phyloP scores from a whole-genome alignment of 2,329 filamentous ascomycete genomes.

The Pyrenophora tritici-repentis region DNA sequence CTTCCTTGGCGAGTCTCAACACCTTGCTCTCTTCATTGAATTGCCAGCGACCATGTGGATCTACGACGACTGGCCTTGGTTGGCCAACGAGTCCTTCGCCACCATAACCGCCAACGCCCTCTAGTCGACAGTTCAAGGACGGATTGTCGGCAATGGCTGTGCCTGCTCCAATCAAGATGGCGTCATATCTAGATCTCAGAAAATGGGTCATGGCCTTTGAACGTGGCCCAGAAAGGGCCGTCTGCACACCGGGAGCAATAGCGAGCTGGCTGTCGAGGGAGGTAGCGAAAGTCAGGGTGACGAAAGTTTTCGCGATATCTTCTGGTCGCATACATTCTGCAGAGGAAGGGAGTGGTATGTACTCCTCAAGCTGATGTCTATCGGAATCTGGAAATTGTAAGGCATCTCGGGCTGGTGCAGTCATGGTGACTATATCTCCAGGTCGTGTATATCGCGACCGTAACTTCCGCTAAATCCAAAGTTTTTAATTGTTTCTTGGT shows the following conservation, averaged over 20 bases:
- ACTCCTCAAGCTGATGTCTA: slow-evolving; percentile 56
- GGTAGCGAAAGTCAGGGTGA: slow-evolving; percentile 85
- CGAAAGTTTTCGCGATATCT: slow-evolving; percentile 18
- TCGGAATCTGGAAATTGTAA: slow-evolving; percentile 51
- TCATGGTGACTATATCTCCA: neutral
- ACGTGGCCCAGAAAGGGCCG: slow-evolving; percentile 77
- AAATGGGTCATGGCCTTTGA: slow-evolving; percentile 95
- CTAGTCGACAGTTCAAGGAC: slow-evolving; percentile 78
- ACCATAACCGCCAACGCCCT: slow-evolving; percentile 62
- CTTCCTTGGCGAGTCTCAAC: slow-evolving; percentile 65
- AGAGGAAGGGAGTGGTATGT: slow-evolving; percentile 49
- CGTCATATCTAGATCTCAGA: slow-evolving; percentile 79
- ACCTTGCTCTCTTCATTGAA: slow-evolving; percentile 66
- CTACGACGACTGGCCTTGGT: slow-evolving; percentile 80
- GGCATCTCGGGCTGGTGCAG: slow-evolving; percentile 27
- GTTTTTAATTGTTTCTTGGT: neutral
- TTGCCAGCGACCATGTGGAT: slow-evolving; percentile 77
- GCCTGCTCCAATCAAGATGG: slow-evolving; percentile 82
- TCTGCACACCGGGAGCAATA: slow-evolving; percentile 77
- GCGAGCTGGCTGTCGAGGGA: slow-evolving; percentile 85
- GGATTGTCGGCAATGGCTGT: slow-evolving; percentile 87
- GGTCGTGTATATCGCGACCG: neutral
- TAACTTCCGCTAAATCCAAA: neutral
- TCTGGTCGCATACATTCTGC: slow-evolving; percentile 3
- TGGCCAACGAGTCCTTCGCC: slow-evolving; percentile 62